These are phyloP conservation scores for Syzygium aqueum DNA, from an alignment of 345 rosid genomes.

Conservation along the genomic window DNA sequence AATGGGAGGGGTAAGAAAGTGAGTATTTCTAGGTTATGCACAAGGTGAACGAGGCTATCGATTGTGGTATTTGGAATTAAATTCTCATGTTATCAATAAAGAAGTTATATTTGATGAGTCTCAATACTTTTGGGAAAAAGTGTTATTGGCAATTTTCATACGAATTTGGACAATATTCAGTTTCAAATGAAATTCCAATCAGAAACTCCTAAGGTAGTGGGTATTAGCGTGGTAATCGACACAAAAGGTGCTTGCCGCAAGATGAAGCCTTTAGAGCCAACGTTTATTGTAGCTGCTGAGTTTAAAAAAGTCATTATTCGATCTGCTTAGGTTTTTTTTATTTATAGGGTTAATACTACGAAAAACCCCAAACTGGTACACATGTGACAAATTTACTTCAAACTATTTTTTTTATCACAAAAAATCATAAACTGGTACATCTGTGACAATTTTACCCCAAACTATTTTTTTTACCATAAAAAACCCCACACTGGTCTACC, in stretches of 20 bases:
- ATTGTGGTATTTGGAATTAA: rapidly evolving
- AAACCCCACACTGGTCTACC: too few species aligned
- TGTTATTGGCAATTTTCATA: neutral
- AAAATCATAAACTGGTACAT: too few species aligned
- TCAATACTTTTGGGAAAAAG: neutral
- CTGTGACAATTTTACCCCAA: too few species aligned
- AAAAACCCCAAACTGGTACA: too few species aligned
- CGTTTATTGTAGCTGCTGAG: neutral
- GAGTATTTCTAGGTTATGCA: neutral
- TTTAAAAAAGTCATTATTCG: rapidly evolving
- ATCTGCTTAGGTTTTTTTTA: too few species aligned
- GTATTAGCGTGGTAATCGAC: too few species aligned
- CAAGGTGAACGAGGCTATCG: rapidly evolving
- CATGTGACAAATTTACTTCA: too few species aligned
- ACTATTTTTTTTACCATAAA: too few species aligned
- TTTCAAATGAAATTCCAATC: neutral
- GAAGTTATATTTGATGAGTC: neutral
- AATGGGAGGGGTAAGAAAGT: neutral
- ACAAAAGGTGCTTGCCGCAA: neutral
- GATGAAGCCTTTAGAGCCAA: neutral
- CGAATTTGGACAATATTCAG: rapidly evolving
- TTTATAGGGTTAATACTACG: too few species aligned
- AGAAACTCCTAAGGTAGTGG: neutral
- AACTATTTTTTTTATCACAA: too few species aligned
- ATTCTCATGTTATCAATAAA: neutral